phyloP scores from a whole-genome alignment of 192 early-diverging fungal genomes.

The Cetraspora pellucida region DNA sequence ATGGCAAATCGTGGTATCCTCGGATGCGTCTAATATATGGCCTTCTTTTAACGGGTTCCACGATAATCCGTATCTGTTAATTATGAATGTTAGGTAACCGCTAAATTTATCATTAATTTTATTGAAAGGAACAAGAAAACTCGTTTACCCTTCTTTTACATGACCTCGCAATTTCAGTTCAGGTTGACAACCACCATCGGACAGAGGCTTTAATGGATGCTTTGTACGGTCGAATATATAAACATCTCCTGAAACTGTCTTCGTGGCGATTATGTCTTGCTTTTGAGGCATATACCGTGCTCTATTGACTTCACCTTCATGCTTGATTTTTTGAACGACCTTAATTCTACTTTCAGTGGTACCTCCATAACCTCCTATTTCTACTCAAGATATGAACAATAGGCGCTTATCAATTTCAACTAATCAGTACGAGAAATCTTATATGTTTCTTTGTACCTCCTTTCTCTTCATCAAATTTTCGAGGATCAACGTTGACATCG shows the following conservation, averaged over 20 bases:
- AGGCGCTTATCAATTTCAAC: too few species aligned
- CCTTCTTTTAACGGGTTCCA: slow-evolving; percentile 87
- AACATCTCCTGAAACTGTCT: slow-evolving; percentile 88
- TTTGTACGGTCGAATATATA: slow-evolving; percentile 96
- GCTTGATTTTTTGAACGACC: slow-evolving; percentile 91
- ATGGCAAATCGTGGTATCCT: slow-evolving; percentile 87
- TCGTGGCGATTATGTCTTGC: slow-evolving; percentile 94
- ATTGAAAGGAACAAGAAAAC: not conserved
- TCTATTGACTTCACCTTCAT: slow-evolving; percentile 97
- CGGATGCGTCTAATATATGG: slow-evolving; percentile 85
- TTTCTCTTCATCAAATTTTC: slow-evolving; percentile 72
- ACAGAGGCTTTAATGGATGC: slow-evolving; percentile 76
- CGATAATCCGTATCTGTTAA: slow-evolving; percentile 79
- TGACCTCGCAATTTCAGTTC: slow-evolving; percentile 88
- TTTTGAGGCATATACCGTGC: slow-evolving; percentile 98
- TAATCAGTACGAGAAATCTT: too few species aligned
- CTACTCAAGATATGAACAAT: slow-evolving; percentile 38
- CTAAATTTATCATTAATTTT: not conserved
- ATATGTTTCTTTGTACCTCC: slow-evolving; percentile 51
- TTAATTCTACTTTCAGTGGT: slow-evolving; percentile 65
- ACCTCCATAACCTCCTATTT: slow-evolving; percentile 80
- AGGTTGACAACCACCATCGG: slow-evolving; percentile 80
- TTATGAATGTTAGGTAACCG: not conserved
- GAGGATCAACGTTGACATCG: slow-evolving; percentile 57
- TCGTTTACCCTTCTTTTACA: slow-evolving; percentile 82